Evolutionary conservation across 139 green algal species (phyloP), one percentile per base, ranked within the genome.

Genomic region (Prasinococcaceae sp.): DNA sequence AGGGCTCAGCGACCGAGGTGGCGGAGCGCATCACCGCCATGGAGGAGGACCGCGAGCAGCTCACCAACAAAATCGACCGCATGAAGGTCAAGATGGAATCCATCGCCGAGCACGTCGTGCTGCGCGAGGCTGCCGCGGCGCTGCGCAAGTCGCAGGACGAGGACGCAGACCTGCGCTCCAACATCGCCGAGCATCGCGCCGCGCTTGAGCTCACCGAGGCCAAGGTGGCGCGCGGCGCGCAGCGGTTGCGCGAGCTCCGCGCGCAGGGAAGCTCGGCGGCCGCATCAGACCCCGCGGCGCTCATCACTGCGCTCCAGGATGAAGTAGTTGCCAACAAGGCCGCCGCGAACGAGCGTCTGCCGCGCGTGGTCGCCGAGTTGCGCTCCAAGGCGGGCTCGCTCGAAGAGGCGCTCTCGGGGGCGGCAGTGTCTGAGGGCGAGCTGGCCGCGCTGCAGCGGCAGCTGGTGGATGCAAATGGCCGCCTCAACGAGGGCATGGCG

Each of bases 131-230:
- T 8, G 30, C 27, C 30, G 17, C 38, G n/a, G 29, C 39, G 5
- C 41, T 61, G 37, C 24, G 53, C 22, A 29, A 12, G 14, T n/a
- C 40, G 53, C 53, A 53, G 16, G 53, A 61, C 9, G 39, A 61
- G 29, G 53, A 61, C n/a, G n/a, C n/a, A n/a, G n/a, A n/a, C n/a
- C n/a, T n/a, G n/a, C n/a, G n/a, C n/a, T n/a, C n/a, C n/a, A n/a
- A n/a, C n/a, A n/a, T n/a, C n/a, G 22, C 26, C 3, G 19, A 52
- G 24, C 26, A 35, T 22, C 16, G 6, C 8, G 45, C 32, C 6
- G 5, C 6, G 12, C 6, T 10, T 5, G 45, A 53, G 5, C 8
- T 41, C 6, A 6, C 45, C 6, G 45, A 53, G 5, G 6, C 6
- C 45, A 39, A 39, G 6, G 6, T 14, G 23, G 5, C 32, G 10